Evolutionary conservation across 768 basidiomycete genomes (phyloP).

Genomic region (Albatrellus ellisii): DNA sequence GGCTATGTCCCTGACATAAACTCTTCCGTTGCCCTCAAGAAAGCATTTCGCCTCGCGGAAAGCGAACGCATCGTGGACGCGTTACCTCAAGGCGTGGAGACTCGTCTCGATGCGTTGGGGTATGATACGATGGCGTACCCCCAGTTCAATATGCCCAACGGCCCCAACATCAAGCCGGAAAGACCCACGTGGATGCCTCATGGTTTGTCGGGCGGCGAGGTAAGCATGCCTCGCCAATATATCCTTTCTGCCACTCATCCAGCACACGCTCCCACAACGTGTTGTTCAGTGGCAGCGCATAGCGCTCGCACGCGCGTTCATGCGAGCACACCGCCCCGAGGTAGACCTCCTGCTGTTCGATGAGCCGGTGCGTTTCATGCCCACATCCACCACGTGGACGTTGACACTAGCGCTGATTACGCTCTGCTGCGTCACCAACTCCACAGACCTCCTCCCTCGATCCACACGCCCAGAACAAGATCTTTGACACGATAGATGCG

Average conservation of each 20-base stretch:
- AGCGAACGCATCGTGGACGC: conserved; percentile 52
- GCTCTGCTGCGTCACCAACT: conserved; percentile 31
- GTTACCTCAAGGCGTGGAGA: conserved; percentile 61
- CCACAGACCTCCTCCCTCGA: conserved; percentile 67
- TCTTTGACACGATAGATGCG: conserved; percentile 63
- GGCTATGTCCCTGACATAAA: conserved; percentile 57
- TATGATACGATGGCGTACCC: conserved; percentile 32
- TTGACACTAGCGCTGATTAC: not conserved
- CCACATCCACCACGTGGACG: not conserved
- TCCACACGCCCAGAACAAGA: conserved; percentile 64
- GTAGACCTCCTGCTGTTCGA: conserved; percentile 77
- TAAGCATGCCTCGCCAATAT: conserved; percentile 20
- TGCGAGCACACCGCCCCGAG: conserved; percentile 63
- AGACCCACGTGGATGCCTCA: conserved; percentile 31
- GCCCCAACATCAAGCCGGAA: conserved; percentile 13
- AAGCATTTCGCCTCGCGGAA: conserved; percentile 60
- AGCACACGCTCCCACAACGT: conserved; percentile 1
- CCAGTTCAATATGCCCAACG: conserved; percentile 24
- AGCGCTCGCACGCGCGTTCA: conserved; percentile 78
- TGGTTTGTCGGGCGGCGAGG: conserved; percentile 79
- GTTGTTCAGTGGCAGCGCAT: conserved; percentile 68
- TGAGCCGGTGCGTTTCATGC: conserved; percentile 49
- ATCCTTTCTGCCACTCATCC: not conserved
- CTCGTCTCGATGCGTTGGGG: conserved; percentile 52
- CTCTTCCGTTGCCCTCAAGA: conserved; percentile 39